Percentiles rank a stretch among this genome's conserved stretches.
These are phyloP conservation scores for Auricularia auricula-judae DNA, from an alignment of 768 basidiomycete species.

Conservation along the genomic window DNA sequence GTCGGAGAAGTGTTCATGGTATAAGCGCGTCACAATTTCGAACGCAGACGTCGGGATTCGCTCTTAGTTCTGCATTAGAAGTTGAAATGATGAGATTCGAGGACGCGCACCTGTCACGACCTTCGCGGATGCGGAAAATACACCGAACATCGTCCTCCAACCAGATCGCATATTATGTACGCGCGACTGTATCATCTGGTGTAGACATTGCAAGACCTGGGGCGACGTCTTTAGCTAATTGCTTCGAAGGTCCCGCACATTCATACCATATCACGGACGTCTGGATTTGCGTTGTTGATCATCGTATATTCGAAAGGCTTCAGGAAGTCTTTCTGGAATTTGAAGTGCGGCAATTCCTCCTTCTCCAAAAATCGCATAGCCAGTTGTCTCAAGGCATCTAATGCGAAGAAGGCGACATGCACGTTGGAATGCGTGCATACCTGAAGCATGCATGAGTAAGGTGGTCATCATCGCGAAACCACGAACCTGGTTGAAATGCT, in stretches of 20 bases:
- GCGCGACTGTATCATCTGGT: constrained; percentile 96
- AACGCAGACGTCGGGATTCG: constrained; percentile 89
- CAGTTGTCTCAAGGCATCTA: constrained; percentile 91
- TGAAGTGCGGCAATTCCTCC: constrained; percentile 95
- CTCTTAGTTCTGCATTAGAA: constrained; percentile 35
- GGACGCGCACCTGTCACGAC: constrained; percentile 65
- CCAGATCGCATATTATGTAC: constrained; percentile 94
- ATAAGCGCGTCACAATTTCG: constrained; percentile 86
- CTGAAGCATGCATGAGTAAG: constrained; percentile 27
- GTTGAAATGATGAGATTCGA: not conserved
- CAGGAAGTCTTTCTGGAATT: constrained; percentile 98
- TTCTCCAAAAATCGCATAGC: constrained; percentile 99
- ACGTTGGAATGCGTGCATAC: constrained; percentile 98
- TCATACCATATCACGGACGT: constrained; percentile 87
- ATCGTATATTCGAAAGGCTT: constrained; percentile 98
- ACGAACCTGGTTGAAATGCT: constrained; percentile 93
- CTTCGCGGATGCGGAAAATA: constrained; percentile 93
- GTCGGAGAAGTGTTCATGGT: constrained; percentile 81
- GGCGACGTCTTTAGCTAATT: not conserved
- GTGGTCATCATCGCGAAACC: not conserved
- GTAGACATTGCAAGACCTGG: constrained; percentile 91
- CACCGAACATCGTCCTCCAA: constrained; percentile 99
- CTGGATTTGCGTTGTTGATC: constrained; percentile 91
- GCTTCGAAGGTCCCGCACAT: constrained; percentile 3
- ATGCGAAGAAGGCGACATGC: constrained; percentile 90